phyloP scores from a whole-genome alignment of 108 stramenopile species.

The Skeletonema costatum region DNA sequence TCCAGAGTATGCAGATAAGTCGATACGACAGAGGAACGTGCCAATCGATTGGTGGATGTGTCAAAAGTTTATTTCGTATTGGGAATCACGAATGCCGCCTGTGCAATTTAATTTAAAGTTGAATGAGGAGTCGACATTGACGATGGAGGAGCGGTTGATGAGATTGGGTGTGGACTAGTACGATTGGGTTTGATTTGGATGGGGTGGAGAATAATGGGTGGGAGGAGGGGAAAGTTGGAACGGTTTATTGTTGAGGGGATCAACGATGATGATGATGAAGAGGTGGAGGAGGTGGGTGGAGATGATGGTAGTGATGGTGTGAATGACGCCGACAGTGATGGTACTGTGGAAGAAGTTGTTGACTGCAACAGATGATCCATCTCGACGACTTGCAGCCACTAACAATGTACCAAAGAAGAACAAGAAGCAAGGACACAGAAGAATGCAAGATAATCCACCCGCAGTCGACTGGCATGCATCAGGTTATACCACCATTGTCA shows the following conservation, averaged over 20 bases:
- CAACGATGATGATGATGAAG: background rate
- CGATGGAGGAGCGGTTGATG: conserved; percentile 11
- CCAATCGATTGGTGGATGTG: conserved; percentile 7
- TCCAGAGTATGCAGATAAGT: conserved; percentile 6
- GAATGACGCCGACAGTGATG: too few relatives aligned
- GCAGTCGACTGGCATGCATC: conserved; percentile 75
- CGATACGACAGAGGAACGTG: conserved; percentile 23
- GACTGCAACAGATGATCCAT: background rate
- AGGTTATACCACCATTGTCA: conserved; percentile 79
- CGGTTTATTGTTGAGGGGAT: conserved; percentile 1
- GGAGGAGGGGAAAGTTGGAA: conserved; percentile 11
- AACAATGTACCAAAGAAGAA: background rate
- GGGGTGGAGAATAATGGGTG: background rate
- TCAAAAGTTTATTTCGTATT: conserved; percentile 20
- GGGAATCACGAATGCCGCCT: conserved; percentile 19
- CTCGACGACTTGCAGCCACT: background rate
- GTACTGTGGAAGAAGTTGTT: too few relatives aligned
- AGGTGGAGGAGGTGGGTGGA: background rate
- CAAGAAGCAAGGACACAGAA: conserved; percentile 1
- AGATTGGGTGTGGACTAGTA: conserved; percentile 19
- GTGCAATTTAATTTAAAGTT: conserved; percentile 27
- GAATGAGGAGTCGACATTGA: conserved; percentile 38
- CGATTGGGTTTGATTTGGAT: background rate
- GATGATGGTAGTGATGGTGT: background rate
- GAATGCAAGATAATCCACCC: conserved; percentile 21